Conservation (phyloP, 2,329 filamentous ascomycete species). For the Fusarium chlamydosporum region DNA sequence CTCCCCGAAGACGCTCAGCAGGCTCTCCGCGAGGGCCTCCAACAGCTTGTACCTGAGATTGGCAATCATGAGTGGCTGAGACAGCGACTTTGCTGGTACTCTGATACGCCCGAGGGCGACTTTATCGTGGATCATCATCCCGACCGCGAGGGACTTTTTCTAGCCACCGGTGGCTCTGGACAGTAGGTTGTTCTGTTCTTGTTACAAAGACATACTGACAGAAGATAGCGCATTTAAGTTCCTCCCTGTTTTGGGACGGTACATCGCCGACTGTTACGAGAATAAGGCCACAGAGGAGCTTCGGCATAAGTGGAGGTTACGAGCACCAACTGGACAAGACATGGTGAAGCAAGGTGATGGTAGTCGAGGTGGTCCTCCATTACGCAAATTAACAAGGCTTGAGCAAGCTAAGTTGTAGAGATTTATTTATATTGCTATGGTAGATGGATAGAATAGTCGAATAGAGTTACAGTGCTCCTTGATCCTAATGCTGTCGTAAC, state of each 20-base stretch:
- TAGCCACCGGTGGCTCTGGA: slow-evolving; percentile 60
- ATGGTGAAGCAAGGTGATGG: slow-evolving; percentile 50
- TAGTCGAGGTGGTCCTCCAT: slow-evolving; percentile 50
- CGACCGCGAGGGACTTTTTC: slow-evolving; percentile 60
- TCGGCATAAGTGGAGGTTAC: slow-evolving; percentile 53
- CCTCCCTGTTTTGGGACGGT: slow-evolving; percentile 38
- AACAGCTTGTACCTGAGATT: slow-evolving; percentile 68
- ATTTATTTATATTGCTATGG: not conserved
- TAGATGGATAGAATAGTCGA: not conserved
- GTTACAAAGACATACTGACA: not conserved
- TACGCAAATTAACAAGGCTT: slow-evolving; percentile 43
- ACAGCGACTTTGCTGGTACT: slow-evolving; percentile 74
- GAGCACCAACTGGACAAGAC: slow-evolving; percentile 16
- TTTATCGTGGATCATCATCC: slow-evolving; percentile 73
- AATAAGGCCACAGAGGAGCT: slow-evolving; percentile 49
- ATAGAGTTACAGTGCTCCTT: not conserved
- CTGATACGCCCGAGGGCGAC: slow-evolving; percentile 73
- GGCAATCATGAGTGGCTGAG: slow-evolving; percentile 65
- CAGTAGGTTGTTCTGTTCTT: slow-evolving; percentile 31
- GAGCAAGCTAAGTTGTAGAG: slow-evolving; percentile 52
- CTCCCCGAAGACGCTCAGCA: slow-evolving; percentile 66
- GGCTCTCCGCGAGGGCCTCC: slow-evolving; percentile 65
- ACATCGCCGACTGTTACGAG: slow-evolving; percentile 54
- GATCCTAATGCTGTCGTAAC: not conserved
- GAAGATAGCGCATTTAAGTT: slow-evolving; percentile 42